These are phyloP conservation scores for Byssochlamys sp. DNA, from an alignment of 2,329 filamentous ascomycete species.

Conservation along the genomic window DNA sequence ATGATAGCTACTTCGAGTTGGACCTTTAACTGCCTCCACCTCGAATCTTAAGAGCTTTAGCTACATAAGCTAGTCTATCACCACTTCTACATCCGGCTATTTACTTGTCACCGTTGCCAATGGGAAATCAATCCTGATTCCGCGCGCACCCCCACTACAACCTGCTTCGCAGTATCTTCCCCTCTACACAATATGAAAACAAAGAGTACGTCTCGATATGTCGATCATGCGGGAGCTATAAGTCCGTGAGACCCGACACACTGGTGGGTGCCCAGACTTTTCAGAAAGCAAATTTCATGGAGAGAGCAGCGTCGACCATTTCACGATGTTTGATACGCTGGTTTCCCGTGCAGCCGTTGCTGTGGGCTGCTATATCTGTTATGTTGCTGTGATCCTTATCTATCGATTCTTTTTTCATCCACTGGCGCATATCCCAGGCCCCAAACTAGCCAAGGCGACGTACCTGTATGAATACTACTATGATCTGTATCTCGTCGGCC, in stretches of 20 bases:
- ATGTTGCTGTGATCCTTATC: conserved; percentile 1
- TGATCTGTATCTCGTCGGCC: conserved; percentile 13
- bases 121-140: not conserved
- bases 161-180: not conserved
- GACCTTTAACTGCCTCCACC: no score
- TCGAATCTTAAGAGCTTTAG: no score
- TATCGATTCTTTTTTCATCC: conserved; percentile 19
- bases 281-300: not conserved
- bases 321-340: not conserved
- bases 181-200: not conserved
- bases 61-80: no score
- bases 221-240: not conserved
- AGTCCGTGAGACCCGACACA: not conserved
- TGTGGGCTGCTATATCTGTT: not conserved
- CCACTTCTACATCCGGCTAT: no score
- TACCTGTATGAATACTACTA: conserved; percentile 18
- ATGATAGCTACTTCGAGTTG: no score
- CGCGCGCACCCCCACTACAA: not conserved
- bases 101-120: no score
- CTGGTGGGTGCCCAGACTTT: not conserved
- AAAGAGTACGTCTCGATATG: not conserved
- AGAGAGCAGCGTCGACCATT: not conserved
- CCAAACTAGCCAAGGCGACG: conserved; percentile 17
- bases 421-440: conserved; percentile 17
- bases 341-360: not conserved